These are phyloP conservation scores for Quercus suber DNA, from an alignment of 306 rosid species.

Conservation along the genomic window DNA sequence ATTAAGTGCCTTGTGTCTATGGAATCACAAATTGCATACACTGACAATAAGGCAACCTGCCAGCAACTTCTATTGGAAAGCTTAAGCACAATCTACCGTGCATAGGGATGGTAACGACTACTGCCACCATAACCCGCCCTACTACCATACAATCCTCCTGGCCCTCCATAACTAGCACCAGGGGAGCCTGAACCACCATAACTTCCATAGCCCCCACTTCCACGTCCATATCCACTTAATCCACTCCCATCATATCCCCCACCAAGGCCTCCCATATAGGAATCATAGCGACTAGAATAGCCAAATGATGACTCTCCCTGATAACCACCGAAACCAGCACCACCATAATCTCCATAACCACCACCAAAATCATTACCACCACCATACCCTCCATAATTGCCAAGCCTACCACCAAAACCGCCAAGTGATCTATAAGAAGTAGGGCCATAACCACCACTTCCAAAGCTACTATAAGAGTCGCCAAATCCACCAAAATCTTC, in stretches of 20 bases:
- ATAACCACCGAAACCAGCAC: slow-evolving; percentile 42
- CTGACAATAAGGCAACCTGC: slow-evolving; percentile 37
- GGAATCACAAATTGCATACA: slow-evolving; percentile 14
- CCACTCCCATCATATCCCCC: slow-evolving; percentile 50
- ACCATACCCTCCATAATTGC: slow-evolving; percentile 62
- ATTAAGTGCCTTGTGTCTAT: slow-evolving; percentile 46
- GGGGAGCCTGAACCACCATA: slow-evolving; percentile 51
- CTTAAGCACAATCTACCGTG: slow-evolving; percentile 56
- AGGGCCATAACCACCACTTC: slow-evolving; percentile 64
- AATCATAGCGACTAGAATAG: slow-evolving; percentile 52
- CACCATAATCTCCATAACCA: slow-evolving; percentile 50
- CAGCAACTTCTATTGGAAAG: slow-evolving; percentile 45
- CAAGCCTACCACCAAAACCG: slow-evolving; percentile 67
- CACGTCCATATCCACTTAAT: slow-evolving; percentile 49
- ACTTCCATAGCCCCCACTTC: slow-evolving; percentile 42
- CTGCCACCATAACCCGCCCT: slow-evolving; percentile 54
- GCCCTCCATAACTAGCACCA: slow-evolving; percentile 45
- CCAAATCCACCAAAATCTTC: slow-evolving; percentile 81
- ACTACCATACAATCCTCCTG: slow-evolving; percentile 46
- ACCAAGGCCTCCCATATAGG: slow-evolving; percentile 53
- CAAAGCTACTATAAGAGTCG: slow-evolving; percentile 78
- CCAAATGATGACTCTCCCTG: slow-evolving; percentile 52
- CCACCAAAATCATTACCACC: slow-evolving; percentile 46
- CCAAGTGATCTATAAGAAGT: slow-evolving; percentile 85
- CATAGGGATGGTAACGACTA: slow-evolving; percentile 57